Conservation (phyloP, 2,329 filamentous ascomycete genomes). For the Mycosphaerelloides madeirae region DNA sequence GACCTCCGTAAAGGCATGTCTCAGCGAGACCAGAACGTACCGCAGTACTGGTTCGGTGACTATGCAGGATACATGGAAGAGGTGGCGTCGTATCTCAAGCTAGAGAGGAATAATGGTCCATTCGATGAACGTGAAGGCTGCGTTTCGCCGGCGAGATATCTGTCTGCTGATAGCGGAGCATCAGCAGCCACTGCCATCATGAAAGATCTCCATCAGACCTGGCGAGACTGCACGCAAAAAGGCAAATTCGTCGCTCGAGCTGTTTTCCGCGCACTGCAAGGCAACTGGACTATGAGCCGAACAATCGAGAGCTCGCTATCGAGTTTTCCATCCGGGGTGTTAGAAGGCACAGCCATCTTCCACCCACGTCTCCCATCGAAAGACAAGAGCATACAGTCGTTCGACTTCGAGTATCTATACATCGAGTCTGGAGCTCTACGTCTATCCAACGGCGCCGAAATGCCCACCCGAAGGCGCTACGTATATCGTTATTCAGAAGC, state of each 20-base stretch:
- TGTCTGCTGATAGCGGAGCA: conserved; percentile 27
- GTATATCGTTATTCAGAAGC: conserved; percentile 65
- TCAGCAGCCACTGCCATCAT: conserved; percentile 43
- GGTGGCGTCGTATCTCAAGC: conserved; percentile 55
- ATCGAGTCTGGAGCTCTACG: conserved; percentile 26
- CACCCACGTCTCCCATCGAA: conserved; percentile 26
- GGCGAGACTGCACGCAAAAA: conserved; percentile 19
- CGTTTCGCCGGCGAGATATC: conserved; percentile 35
- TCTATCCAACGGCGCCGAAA: conserved; percentile 32
- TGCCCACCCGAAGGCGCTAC: conserved; percentile 62
- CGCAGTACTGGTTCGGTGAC: conserved; percentile 80
- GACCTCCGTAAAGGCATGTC: conserved; percentile 45
- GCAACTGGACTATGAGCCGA: conserved; percentile 27
- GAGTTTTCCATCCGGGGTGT: conserved; percentile 25
- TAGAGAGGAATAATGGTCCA: conserved; percentile 42
- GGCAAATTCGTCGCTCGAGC: conserved; percentile 28
- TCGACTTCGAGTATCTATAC: conserved; percentile 33
- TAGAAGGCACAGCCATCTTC: conserved; percentile 28
- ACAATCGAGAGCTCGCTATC: conserved; percentile 24
- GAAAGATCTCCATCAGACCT: conserved; percentile 40
- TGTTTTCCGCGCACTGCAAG: conserved; percentile 31
- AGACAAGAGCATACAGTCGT: conserved; percentile 17
- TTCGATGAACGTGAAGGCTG: conserved; percentile 48
- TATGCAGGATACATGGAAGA: conserved; percentile 72
- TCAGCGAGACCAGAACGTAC: conserved; percentile 44